Percentiles rank a stretch among this genome's conserved stretches.
Evolutionary conservation across 1,284 basidiomycete genomes (phyloP).

Genomic region (Pascua guehoae): DNA sequence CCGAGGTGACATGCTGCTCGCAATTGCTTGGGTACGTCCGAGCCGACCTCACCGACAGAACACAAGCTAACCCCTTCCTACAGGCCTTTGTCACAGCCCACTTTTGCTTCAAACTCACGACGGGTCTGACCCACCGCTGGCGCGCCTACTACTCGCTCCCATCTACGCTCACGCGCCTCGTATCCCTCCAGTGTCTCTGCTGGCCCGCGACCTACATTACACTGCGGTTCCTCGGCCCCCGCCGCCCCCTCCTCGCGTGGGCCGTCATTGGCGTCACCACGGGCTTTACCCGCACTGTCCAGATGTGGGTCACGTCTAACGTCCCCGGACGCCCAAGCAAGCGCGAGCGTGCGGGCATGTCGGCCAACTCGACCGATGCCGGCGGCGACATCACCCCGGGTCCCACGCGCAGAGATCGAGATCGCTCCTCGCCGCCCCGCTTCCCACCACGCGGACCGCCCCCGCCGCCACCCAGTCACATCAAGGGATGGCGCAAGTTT

Average conservation of each 20-base stretch:
- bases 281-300: conserved; percentile 42
- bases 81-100: conserved; percentile 49
- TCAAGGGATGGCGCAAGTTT: conserved; percentile 32
- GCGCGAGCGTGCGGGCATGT: no score
- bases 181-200: conserved; percentile 51
- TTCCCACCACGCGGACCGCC: neutral
- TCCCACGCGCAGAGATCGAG: neutral
- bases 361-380: neutral
- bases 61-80: neutral
- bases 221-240: conserved; percentile 41
- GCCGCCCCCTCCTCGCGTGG: conserved; percentile 47
- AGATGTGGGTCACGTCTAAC: conserved; percentile 52
- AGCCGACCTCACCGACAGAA: neutral
- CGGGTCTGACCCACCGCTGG: conserved; percentile 50
- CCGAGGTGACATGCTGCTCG: conserved; percentile 39
- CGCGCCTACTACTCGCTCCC: conserved; percentile 49
- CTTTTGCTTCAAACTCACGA: conserved; percentile 50
- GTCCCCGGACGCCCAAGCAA: conserved; percentile 18
- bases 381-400: conserved; percentile 11
- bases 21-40: conserved; percentile 40
- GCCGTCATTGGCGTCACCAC: conserved; percentile 51
- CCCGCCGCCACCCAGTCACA: conserved; percentile 18
- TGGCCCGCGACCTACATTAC: conserved; percentile 51
- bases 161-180: conserved; percentile 48
- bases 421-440: conserved; percentile 6